Base-by-base conservation (phyloP, 768 basidiomycete genomes). In the Termitomyces sp. region DNA sequence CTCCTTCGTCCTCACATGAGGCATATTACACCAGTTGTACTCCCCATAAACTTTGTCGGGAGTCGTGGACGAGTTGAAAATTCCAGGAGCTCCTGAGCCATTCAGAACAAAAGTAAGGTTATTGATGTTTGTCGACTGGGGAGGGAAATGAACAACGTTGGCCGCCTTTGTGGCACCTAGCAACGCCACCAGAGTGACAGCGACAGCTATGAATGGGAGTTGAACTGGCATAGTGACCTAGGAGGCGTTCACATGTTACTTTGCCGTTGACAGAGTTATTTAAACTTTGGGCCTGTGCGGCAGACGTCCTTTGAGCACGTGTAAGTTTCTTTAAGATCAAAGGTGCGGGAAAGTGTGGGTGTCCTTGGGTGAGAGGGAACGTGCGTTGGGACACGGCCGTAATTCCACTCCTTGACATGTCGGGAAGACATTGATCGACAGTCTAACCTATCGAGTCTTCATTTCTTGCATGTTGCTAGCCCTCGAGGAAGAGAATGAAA, bases 11-110 rank as follows among this genome's bases (percentile, higher is more conserved):
- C 78, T 67, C 1, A 77, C 78, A 68, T 80, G 80, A 2, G 80
- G 79, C 80, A 81, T 80, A 58, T 79, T 80, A 50, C 80, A 80
- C 79, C 78, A 79, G 57, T 79, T 79, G 55, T 79, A 80, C 19
- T 64, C 66, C 0, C 78, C 79, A 68, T 80, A 80, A 9, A 59
- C 59, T 3, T 67, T 53, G 37, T 74, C 62, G 1, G 78, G 73
- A 8, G 73, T 74, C 7, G 54, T 61, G 0, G 78, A 79, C 0
- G 74, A 77, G 56, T 67, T 71, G 63, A 71, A 79, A 3, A 79
- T 78, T 5, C 79, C 79, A 21, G 77, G 76, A n/a, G 76, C 69
- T 10, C 75, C 78, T 10, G 70, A 67, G 8, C 77, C 77, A 58
- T 68, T 68, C 23, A 80, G 53, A 2, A 62, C 76, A 58, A 73